Conservation (phyloP, 768 basidiomycete species). For the Xerocomellus chrysenteron region DNA sequence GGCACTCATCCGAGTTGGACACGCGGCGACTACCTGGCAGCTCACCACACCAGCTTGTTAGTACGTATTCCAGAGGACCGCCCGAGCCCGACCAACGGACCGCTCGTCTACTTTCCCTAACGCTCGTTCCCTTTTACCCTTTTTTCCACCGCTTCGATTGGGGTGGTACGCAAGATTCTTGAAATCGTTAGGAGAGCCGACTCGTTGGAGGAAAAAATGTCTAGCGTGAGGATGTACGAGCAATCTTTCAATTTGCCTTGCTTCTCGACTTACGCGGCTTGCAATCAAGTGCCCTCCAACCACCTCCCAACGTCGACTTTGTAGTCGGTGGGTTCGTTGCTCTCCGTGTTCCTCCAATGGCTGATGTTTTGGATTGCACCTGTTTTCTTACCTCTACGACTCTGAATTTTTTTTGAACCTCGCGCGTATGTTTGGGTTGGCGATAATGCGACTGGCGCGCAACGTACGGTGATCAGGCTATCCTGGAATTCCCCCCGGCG, state of each 20-base stretch:
- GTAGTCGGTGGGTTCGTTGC: slow-evolving; percentile 59
- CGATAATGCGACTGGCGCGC: slow-evolving; percentile 10
- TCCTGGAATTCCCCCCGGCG: slow-evolving; percentile 83
- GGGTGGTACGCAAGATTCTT: slow-evolving; percentile 2
- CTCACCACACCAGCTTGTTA: not conserved
- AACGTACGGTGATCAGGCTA: slow-evolving; percentile 52
- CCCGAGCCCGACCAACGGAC: not conserved
- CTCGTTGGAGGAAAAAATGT: slow-evolving; percentile 29
- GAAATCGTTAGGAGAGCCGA: not conserved
- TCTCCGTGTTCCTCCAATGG: not conserved
- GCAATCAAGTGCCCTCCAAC: slow-evolving; percentile 65
- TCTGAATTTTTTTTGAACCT: not conserved
- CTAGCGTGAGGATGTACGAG: slow-evolving; percentile 47
- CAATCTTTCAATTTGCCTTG: not conserved
- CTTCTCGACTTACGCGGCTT: slow-evolving; percentile 6
- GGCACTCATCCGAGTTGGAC: not conserved
- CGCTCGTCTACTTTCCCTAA: not conserved
- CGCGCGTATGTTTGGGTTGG: not conserved
- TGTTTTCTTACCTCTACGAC: not conserved
- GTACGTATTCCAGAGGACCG: slow-evolving; percentile 9
- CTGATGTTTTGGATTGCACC: slow-evolving; percentile 1
- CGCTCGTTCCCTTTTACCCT: not conserved
- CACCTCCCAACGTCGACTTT: slow-evolving; percentile 87
- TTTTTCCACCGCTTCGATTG: not conserved
- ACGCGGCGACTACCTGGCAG: slow-evolving; percentile 13